phyloP scores from a whole-genome alignment of 2,329 filamentous ascomycete genomes.

The Calonectria ilicicola region DNA sequence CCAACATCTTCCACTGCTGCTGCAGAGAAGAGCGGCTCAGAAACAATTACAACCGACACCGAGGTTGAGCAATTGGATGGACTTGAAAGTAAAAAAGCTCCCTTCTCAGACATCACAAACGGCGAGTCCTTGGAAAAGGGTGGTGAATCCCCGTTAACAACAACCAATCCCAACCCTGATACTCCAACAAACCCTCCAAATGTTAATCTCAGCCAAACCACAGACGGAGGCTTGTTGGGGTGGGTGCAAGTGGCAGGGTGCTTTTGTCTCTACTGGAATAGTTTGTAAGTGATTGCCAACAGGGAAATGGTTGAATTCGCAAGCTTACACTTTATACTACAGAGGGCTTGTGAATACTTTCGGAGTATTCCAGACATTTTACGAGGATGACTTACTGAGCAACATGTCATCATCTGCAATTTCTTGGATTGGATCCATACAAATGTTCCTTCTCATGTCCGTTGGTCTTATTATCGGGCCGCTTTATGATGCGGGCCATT shows the following conservation, averaged over 20 bases:
- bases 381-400: slow-evolving; percentile 50
- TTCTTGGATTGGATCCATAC: slow-evolving; percentile 59
- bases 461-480: slow-evolving; percentile 55
- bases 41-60: neutral
- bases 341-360: slow-evolving; percentile 57
- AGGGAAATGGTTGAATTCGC: neutral
- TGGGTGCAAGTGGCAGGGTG: slow-evolving; percentile 23
- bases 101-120: neutral
- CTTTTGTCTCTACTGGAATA: slow-evolving; percentile 23
- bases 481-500: slow-evolving; percentile 57
- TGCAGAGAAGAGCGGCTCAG: slow-evolving; percentile 9
- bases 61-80: neutral
- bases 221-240: neutral
- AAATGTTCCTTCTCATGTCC: slow-evolving; percentile 55
- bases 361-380: slow-evolving; percentile 60
- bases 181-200: neutral
- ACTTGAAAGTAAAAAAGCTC: neutral
- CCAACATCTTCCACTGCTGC: neutral
- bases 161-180: neutral
- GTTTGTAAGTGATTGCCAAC: neutral
- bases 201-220: neutral
- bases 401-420: slow-evolving; percentile 52
- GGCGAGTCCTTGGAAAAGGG: neutral
- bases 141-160: neutral
- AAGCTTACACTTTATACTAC: neutral